Percentiles rank a stretch among this genome's conserved stretches.
These are phyloP conservation scores for Phytophthora palmivora DNA, from an alignment of 352 stramenopile genomes.

Conservation along the genomic window DNA sequence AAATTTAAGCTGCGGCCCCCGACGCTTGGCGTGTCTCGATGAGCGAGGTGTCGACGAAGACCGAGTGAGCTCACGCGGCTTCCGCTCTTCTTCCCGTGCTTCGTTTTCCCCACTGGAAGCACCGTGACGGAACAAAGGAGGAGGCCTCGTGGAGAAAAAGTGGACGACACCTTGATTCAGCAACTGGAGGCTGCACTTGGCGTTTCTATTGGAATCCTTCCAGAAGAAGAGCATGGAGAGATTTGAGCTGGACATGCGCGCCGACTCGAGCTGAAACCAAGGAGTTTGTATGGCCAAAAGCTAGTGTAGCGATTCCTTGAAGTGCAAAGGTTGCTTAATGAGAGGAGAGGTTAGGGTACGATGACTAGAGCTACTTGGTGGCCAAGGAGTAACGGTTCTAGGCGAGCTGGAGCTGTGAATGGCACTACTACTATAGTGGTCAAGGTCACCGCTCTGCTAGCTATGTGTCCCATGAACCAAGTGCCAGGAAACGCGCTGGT, in stretches of 20 bases:
- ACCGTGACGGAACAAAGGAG: constrained; percentile 18
- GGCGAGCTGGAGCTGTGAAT: background rate
- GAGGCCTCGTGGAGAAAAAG: constrained; percentile 23
- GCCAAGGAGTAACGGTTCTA: background rate
- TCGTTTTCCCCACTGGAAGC: constrained; percentile 37
- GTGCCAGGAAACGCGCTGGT: background rate
- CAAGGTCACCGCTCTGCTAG: too few species aligned
- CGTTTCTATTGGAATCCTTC: constrained; percentile 24
- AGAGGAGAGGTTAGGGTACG: constrained; percentile 15
- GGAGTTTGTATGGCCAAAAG: constrained; percentile 9
- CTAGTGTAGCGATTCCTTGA: constrained; percentile 16
- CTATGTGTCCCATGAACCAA: background rate
- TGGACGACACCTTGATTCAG: constrained; percentile 9
- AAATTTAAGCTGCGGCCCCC: constrained; percentile 25
- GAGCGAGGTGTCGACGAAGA: constrained; percentile 33
- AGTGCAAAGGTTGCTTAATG: constrained; percentile 12
- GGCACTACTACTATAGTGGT: background rate
- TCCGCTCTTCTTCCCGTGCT: constrained; percentile 34
- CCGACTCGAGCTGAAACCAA: constrained; percentile 1
- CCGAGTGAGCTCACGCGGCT: constrained; percentile 13
- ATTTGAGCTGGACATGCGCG: constrained; percentile 5
- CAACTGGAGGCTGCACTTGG: constrained; percentile 10
- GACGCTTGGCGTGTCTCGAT: constrained; percentile 25
- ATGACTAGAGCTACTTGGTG: background rate
- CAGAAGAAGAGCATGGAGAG: constrained; percentile 20